Percentiles rank a stretch among this genome's conserved stretches.
Conservation (phyloP, 106 monocot species). For the Acorus calamus region DNA sequence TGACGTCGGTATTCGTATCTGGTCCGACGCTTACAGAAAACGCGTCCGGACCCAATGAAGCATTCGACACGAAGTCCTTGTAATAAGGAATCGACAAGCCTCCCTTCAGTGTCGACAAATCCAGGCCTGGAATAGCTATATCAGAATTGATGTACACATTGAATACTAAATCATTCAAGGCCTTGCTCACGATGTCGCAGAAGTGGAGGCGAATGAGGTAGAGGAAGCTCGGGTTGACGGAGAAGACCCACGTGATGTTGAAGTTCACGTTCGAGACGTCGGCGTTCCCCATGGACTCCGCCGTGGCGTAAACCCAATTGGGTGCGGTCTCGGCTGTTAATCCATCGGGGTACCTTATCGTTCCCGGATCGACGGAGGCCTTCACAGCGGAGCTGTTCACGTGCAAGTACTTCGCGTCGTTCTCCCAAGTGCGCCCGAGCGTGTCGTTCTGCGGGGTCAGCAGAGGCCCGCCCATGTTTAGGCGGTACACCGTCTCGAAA, state of each 20-base stretch:
- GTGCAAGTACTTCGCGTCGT: conserved; percentile 40
- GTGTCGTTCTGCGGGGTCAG: conserved; percentile 50
- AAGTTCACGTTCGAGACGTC: conserved; percentile 28
- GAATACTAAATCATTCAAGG: conserved; percentile 33
- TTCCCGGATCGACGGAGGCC: conserved; percentile 19
- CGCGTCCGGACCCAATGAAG: conserved; percentile 5
- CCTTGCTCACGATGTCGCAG: conserved; percentile 45
- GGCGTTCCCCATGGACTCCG: conserved; percentile 29
- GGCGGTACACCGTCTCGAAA: conserved; percentile 53
- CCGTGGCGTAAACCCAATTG: conserved; percentile 33
- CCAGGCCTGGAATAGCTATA: conserved; percentile 32
- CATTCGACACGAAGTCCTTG: conserved; percentile 23
- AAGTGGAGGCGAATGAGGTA: conserved; percentile 45
- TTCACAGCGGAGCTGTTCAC: conserved; percentile 38
- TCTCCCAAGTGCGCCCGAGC: conserved; percentile 56
- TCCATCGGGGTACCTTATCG: conserved; percentile 23
- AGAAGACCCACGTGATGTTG: conserved; percentile 47
- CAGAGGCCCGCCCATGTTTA: conserved; percentile 57
- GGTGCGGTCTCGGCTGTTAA: conserved; percentile 33
- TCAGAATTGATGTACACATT: conserved; percentile 39
- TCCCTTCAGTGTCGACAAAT: conserved; percentile 33
- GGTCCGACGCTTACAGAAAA: conserved; percentile 42
- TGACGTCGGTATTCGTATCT: conserved; percentile 15
- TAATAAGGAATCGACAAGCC: conserved; percentile 31
- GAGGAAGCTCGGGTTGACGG: conserved; percentile 22